A percentile compares a stretch with the other conserved stretches of the same genome.
phyloP scores from a whole-genome alignment of 257 asterid genomes.

The Buddleja alternifolia region DNA sequence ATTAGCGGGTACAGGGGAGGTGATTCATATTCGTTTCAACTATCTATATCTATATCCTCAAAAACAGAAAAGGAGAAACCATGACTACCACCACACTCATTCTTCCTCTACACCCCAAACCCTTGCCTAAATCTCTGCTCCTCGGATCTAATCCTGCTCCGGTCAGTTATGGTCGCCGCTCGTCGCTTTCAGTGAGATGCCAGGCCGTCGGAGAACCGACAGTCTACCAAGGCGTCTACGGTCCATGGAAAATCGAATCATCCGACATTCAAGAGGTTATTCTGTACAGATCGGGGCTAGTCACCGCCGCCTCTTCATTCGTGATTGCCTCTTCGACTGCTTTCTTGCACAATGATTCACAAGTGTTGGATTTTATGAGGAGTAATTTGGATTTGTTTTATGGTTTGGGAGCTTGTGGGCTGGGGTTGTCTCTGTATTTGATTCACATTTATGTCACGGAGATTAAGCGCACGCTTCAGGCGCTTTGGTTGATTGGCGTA shows the following conservation, averaged over 20 bases:
- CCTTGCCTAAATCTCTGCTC: constrained; percentile 33
- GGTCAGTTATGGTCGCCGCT: constrained; percentile 22
- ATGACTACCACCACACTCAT: constrained; percentile 27
- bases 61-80: too few species aligned
- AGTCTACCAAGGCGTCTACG: constrained; percentile 73
- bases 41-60: constrained; percentile 14
- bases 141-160: constrained; percentile 18
- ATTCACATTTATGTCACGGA: constrained; percentile 94
- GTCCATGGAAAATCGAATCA: constrained; percentile 80
- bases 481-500: constrained; percentile 75
- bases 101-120: constrained; percentile 35
- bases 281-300: constrained; percentile 80
- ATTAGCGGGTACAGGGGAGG: constrained; percentile 34
- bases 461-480: constrained; percentile 83
- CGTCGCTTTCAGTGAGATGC: constrained; percentile 36
- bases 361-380: constrained; percentile 34
- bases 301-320: constrained; percentile 78
- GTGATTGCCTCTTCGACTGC: constrained; percentile 69
- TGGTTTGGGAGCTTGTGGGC: constrained; percentile 73
- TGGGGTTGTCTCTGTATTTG: constrained; percentile 71
- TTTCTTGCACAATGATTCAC: constrained; percentile 44
- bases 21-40: constrained; percentile 31
- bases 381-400: constrained; percentile 55
- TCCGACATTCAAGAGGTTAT: constrained; percentile 84
- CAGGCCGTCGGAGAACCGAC: constrained; percentile 47